Base-by-base conservation (phyloP, 2,329 filamentous ascomycete species). In the Pleurostoma richardsiae region DNA sequence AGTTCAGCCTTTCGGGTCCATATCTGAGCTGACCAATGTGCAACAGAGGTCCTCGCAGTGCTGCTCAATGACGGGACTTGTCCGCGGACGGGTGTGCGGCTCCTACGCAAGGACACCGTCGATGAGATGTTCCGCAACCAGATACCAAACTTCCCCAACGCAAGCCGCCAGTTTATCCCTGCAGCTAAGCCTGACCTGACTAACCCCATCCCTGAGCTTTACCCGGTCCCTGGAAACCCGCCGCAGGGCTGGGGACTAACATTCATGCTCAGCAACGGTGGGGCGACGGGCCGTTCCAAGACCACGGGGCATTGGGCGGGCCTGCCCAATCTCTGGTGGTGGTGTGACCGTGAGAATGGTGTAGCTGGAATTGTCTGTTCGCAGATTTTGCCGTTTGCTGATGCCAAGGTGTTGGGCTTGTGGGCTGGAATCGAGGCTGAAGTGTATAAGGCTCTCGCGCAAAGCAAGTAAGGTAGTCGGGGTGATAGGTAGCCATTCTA, bases 121-220 rank as follows among this genome's bases (percentile, higher is more conserved):
- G 69, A 80, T 28, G 58, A 72, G 40, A 82, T 86, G 77, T 85
- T 80, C 64, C 65, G 67, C 51, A 85, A 86, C 56, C 80, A 81
- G 54, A 76, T 82, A 44, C 72, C 73, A 0, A 47, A 72, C 1
- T 69, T 74, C 45, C 76, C 77, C 0, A 58, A 79, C 48, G 74
- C 74, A 48, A 68, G 67, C 3, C 66, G 73, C 2, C 61, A 65
- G 52, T 51, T 52, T n/a, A 65, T 76, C 3, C 55, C 70, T 0
- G 65, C 65, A 2, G 63, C 71, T 3, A 76, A 75, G 50, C 68
- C 70, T 0, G 60, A 69, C n/a, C 59, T 76, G 29, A 69, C 70
- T 6, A 74, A 75, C 50, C 56, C 57, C 0, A 50, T 72, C 2
- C 62, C 70, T 1, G 74, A 81, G 29, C 47, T 82, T 10, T 82